A percentile compares a stretch with the other conserved stretches of the same genome.
These are phyloP conservation scores for Rosa chinensis DNA, from an alignment of 306 rosid species.

Conservation along the genomic window DNA sequence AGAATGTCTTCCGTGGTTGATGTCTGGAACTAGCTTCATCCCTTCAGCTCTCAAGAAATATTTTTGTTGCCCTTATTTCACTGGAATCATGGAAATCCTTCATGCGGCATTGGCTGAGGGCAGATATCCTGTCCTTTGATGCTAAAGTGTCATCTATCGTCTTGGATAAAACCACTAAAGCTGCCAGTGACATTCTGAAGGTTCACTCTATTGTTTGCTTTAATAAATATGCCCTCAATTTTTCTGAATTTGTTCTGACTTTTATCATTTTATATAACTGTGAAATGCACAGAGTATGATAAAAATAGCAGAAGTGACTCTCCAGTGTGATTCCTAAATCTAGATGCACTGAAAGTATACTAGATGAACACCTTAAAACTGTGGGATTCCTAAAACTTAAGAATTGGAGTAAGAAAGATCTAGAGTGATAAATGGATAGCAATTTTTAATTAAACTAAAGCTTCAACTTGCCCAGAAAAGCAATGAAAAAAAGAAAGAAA, in stretches of 20 bases:
- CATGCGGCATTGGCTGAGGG: constrained; percentile 78
- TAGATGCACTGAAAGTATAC: background rate
- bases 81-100: constrained; percentile 92
- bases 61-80: constrained; percentile 72
- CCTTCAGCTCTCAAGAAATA: constrained; percentile 86
- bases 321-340: constrained; percentile 55
- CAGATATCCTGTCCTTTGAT: constrained; percentile 48
- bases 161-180: constrained; percentile 70
- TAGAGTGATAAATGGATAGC: background rate
- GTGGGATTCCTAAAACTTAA: no score
- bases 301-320: constrained; percentile 61
- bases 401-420: background rate
- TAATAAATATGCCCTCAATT: constrained; percentile 19
- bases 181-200: constrained; percentile 77
- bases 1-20: constrained; percentile 38
- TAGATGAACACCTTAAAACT: background rate
- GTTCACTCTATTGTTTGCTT: constrained; percentile 39
- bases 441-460: background rate
- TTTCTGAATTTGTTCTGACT: constrained; percentile 21
- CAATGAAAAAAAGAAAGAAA: background rate
- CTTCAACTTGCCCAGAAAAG: background rate
- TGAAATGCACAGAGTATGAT: constrained; percentile 57
- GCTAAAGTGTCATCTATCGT: constrained; percentile 48
- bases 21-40: constrained; percentile 65
- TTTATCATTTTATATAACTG: constrained; percentile 21